Evolutionary conservation across 345 rosid genomes (phyloP), one percentile per base, ranked within the genome.

Genomic region (Citrus mangshanensis): DNA sequence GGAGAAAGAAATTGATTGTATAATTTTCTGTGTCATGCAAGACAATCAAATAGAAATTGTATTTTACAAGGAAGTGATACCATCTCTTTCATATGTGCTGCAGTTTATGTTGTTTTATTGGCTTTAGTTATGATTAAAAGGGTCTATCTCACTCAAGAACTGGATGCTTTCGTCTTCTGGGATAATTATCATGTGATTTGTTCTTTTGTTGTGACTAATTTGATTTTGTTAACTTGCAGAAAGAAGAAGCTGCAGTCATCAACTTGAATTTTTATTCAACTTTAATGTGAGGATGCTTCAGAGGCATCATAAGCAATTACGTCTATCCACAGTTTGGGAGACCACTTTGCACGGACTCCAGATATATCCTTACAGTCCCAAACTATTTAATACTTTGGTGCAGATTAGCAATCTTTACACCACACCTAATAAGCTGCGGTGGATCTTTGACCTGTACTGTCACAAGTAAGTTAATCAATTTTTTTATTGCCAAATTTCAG

Each of bases 361-460:
- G 79, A 81, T 87, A 66, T 95, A 93, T 87, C 99, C 99, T 68
- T 88, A 61, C 82, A 95, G 80, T 79, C 86, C 91, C 9, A 91
- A 90, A 81, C 92, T 95, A 58, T 88, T 88, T 76, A 81, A 51
- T 76, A 85, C 86, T 74, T 84, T 95, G 49, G 82, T 96, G 81
- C 89, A 93, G 86, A 87, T 88, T 76, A 78, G 95, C 86, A 82
- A 86, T 87, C 90, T 81, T 77, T 92, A 90, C 72, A 86, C 95
- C 77, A 90, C 99, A 75, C 92, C 95, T 60, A 90, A 95, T 78
- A 92, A 83, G 83, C 73, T 95, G 88, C 90, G 98, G 35, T 76
- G 81, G 91, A 76, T 89, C 60, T 84, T 95, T 16, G 97, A 93
- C 85, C 89, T 90, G 73, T 83, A 85, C 84, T 89, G 83, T 73